Evolutionary conservation across 352 stramenopile genomes (phyloP), one percentile per base, ranked within the genome.

Genomic region (Phytophthora ramorum): DNA sequence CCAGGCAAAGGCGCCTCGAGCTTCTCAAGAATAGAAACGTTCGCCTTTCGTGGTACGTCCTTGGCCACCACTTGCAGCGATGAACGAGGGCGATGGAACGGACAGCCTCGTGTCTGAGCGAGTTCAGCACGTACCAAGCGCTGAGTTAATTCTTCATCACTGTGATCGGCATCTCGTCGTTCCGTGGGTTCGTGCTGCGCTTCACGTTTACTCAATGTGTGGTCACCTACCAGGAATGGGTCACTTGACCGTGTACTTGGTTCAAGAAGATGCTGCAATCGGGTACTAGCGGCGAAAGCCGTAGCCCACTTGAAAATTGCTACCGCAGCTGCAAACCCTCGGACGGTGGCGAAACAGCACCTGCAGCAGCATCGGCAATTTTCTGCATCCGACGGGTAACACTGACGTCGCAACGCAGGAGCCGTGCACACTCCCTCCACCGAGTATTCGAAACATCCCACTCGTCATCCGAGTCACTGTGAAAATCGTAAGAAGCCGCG

Each of bases 401-500:
- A 0, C 75, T 56, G 12, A 76, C 63, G 4, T 71, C 67, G 50
- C 82, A 88, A 3, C 69, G 58, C 4, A 95, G 61, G 45, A 89
- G 93, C 2, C 64, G 59, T 4, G 81, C 74, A 2, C 75, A 84
- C 60, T 93, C 77, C 14, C 72, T 71, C 87, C 87, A 95, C 0
- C 87, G 77, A 3, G 79, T 66, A 7, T 69, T 76, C 14, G 74
- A 46, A 2, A 95, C 60, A 17, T 85, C 63, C 49, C 82, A 74
- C 24, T 85, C 80, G 2, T 71, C 51, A 58, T 91, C 80, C 4
- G 47, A 43, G 50, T 93, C 75, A 30, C 73, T 81, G 81, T 88
- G 34, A 88, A 83, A 14, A 92, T 48, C 71, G 90, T 90, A 10
- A 95, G 53, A 14, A 95, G 41, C 14, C 87, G 83, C 7, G 93